phyloP scores from a whole-genome alignment of 306 rosid genomes.

The Cicer cuneatum region DNA sequence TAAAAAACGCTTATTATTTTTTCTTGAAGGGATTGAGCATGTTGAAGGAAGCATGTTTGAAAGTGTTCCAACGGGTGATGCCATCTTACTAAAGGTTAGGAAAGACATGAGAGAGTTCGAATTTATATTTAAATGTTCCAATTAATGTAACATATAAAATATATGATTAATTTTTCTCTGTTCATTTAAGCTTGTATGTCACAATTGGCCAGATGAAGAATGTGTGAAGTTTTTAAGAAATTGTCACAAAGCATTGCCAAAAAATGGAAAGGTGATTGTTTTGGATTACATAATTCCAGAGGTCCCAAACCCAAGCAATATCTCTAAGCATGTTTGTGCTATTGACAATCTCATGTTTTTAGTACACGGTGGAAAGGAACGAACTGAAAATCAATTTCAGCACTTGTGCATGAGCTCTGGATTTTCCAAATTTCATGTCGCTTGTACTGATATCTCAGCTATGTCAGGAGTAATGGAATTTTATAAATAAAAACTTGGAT shows the following conservation, averaged over 20 bases:
- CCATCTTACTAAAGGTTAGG: slow-evolving; percentile 33
- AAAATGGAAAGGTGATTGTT: slow-evolving; percentile 41
- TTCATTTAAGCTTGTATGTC: slow-evolving; percentile 33
- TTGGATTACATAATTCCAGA: slow-evolving; percentile 25
- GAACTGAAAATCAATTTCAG: slow-evolving; percentile 39
- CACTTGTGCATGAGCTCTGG: slow-evolving; percentile 32
- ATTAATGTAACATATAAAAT: background rate
- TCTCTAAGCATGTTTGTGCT: background rate
- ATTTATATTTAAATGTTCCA: background rate
- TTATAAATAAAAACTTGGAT: slow-evolving; percentile 22
- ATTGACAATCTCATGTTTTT: slow-evolving; percentile 37
- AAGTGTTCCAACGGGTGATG: slow-evolving; percentile 42
- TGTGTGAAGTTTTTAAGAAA: slow-evolving; percentile 37
- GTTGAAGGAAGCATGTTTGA: slow-evolving; percentile 41
- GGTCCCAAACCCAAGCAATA: slow-evolving; percentile 14
- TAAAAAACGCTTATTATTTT: background rate
- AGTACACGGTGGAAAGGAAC: slow-evolving; percentile 23
- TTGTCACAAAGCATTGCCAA: slow-evolving; percentile 38
- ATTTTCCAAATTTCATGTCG: slow-evolving; percentile 36
- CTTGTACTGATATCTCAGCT: background rate
- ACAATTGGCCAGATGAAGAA: slow-evolving; percentile 36
- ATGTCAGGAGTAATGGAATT: slow-evolving; percentile 25
- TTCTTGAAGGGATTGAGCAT: slow-evolving; percentile 34
- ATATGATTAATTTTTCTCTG: background rate
- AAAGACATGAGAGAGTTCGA: background rate